These are phyloP conservation scores for Cladosporium sp. DNA, from an alignment of 2,329 filamentous ascomycete species.

Conservation along the genomic window DNA sequence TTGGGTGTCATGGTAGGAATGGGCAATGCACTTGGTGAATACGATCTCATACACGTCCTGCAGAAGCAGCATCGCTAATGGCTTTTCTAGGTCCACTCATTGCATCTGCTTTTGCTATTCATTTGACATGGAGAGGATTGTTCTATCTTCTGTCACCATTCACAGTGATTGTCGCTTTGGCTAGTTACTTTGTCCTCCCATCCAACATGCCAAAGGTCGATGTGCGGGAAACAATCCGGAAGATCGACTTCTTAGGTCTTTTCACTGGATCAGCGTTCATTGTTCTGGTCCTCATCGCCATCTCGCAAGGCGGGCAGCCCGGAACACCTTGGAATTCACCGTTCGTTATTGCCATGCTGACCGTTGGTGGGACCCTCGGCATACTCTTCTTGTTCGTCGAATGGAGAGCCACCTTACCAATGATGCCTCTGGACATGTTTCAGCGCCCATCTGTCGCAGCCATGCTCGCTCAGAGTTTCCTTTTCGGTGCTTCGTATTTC, in stretches of 20 bases:
- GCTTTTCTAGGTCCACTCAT: conserved; percentile 44
- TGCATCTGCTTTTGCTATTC: conserved; percentile 46
- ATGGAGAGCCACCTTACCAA: conserved; percentile 58
- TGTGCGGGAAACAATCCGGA: conserved; percentile 50
- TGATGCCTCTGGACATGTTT: conserved; percentile 61
- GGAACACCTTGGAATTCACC: conserved; percentile 56
- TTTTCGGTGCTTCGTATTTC: conserved; percentile 64
- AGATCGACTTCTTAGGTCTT: conserved; percentile 62
- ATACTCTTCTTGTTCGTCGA: conserved; percentile 57
- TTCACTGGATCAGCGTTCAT: conserved; percentile 56
- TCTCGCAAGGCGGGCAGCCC: conserved; percentile 54
- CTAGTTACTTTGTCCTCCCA: conserved; percentile 56
- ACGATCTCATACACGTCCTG: neutral
- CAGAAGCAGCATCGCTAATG: neutral
- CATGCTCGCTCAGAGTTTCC: conserved; percentile 59
- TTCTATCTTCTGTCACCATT: conserved; percentile 56
- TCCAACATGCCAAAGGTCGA: conserved; percentile 51
- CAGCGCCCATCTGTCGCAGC: conserved; percentile 53
- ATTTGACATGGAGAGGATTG: conserved; percentile 45
- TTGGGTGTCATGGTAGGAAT: conserved; percentile 47
- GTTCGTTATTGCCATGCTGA: conserved; percentile 61
- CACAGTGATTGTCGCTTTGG: conserved; percentile 38
- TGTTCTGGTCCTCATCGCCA: conserved; percentile 62
- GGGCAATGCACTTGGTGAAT: conserved; percentile 40
- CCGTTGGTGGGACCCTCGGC: conserved; percentile 49